Conservation (phyloP, 495 filamentous ascomycete genomes). For the Trichocladium uniseriatum region DNA sequence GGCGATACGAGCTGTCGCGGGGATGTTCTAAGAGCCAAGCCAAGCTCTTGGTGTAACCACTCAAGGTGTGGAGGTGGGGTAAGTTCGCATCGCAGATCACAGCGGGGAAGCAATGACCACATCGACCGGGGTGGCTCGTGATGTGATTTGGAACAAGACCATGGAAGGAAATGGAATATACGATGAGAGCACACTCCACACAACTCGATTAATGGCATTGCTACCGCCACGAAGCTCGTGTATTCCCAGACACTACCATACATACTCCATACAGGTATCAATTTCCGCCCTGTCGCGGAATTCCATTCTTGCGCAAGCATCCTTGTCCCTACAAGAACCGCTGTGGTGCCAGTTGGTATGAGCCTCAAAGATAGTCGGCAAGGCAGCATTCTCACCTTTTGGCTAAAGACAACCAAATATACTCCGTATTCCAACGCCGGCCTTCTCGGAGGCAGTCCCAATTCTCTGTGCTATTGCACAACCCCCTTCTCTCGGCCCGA, state of each 20-base stretch:
- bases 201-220: neutral
- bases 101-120: neutral
- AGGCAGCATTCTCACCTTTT: conserved; percentile 12
- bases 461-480: neutral
- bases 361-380: conserved; percentile 5
- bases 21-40: too few species aligned
- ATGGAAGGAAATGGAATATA: too few species aligned
- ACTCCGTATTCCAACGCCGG: neutral
- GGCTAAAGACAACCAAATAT: neutral
- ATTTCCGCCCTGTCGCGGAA: neutral
- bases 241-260: neutral
- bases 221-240: neutral
- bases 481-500: neutral
- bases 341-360: conserved; percentile 10
- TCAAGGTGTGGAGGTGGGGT: neutral
- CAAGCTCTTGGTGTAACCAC: too few species aligned
- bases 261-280: neutral
- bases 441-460: neutral
- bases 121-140: neutral
- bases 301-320: neutral
- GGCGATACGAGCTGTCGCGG: too few species aligned
- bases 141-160: neutral
- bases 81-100: neutral
- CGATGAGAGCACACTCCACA: too few species aligned
- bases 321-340: neutral